Conservation (phyloP, 257 asterid genomes). For the Fraxinus quadrangulata region DNA sequence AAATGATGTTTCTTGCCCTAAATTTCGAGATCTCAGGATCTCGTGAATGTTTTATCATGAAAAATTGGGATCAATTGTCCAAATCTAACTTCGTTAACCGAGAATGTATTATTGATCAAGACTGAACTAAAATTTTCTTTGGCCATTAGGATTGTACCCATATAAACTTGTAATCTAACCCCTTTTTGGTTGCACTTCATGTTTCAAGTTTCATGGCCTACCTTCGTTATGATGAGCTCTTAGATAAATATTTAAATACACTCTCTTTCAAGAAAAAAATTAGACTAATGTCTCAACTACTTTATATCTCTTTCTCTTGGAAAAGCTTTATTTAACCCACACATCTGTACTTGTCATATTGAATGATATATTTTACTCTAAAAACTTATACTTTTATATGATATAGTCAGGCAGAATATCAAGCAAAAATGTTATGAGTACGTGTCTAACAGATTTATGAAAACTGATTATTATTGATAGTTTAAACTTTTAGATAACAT, state of each 20-base stretch:
- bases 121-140: not conserved
- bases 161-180: not conserved
- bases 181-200: not conserved
- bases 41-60: not conserved
- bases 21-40: not conserved
- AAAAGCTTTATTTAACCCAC: no score
- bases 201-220: not conserved
- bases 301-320: no score
- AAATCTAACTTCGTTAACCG: not conserved
- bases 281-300: not conserved
- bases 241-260: not conserved
- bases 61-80: not conserved
- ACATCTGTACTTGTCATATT: no score
- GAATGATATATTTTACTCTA: no score
- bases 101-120: not conserved
- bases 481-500: no score
- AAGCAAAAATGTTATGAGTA: no score
- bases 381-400: no score
- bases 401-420: no score
- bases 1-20: no score
- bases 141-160: not conserved
- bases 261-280: not conserved
- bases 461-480: no score
- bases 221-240: not conserved
- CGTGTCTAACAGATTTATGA: no score